These are phyloP conservation scores for Cladosporium sp. DNA, from an alignment of 2,329 filamentous ascomycete species.

Conservation along the genomic window DNA sequence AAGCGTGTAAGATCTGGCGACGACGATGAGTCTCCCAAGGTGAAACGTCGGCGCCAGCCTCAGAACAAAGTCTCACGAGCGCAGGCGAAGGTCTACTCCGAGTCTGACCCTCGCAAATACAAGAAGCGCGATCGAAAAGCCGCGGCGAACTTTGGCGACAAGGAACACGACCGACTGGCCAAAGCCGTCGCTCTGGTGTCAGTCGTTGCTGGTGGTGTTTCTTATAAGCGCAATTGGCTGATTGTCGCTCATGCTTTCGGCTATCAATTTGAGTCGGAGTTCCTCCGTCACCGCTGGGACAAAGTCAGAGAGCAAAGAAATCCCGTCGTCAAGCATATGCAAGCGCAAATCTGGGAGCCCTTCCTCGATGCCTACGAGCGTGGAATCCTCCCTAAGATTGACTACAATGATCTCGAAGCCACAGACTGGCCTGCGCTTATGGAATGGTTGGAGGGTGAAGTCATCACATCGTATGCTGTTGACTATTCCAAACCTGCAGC, in stretches of 20 bases:
- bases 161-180: constrained; percentile 37
- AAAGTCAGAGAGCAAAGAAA: constrained; percentile 30
- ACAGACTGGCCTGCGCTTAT: constrained; percentile 72
- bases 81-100: not conserved
- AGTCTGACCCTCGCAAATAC: constrained; percentile 22
- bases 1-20: constrained; percentile 4
- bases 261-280: constrained; percentile 41
- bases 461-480: constrained; percentile 19
- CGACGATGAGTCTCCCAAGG: not conserved
- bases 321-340: constrained; percentile 51
- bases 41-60: not conserved
- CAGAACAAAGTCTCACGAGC: not conserved
- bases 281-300: constrained; percentile 44
- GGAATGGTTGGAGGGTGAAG: constrained; percentile 63
- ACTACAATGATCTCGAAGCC: constrained; percentile 63
- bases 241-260: constrained; percentile 44
- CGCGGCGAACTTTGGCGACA: constrained; percentile 26
- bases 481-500: constrained; percentile 20
- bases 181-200: constrained; percentile 37
- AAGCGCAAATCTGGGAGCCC: constrained; percentile 63
- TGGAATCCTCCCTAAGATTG: constrained; percentile 61
- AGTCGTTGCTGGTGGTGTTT: constrained; percentile 40
- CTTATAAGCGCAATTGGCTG: constrained; percentile 44
- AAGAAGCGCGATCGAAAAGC: constrained; percentile 29
- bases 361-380: constrained; percentile 69